Percentiles rank a stretch among this genome's conserved stretches.
Evolutionary conservation across 2,329 filamentous ascomycete species (phyloP).

Genomic region (Aspergillus calidoustus): DNA sequence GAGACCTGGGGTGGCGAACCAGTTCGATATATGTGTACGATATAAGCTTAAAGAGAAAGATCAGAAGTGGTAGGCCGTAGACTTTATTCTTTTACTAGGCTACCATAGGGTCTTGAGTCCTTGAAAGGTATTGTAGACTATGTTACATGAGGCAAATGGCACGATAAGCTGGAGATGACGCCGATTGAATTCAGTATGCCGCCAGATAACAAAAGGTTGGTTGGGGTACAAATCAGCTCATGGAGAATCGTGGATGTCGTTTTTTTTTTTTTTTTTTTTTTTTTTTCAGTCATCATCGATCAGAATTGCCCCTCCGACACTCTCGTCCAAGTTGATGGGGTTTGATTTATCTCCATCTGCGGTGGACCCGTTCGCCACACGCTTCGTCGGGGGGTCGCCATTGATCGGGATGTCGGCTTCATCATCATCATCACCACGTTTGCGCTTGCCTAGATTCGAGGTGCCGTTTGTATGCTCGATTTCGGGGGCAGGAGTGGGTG

Average conservation of each 20-base stretch:
- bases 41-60: not conserved
- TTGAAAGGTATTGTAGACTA: slow-evolving; percentile 17
- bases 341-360: slow-evolving; percentile 48
- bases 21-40: not conserved
- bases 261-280: not conserved
- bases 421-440: slow-evolving; percentile 51
- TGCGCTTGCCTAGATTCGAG: slow-evolving; percentile 42
- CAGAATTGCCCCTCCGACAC: slow-evolving; percentile 65
- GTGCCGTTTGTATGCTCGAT: slow-evolving; percentile 35
- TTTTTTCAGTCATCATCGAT: slow-evolving; percentile 54
- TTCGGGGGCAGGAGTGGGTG: slow-evolving; percentile 33
- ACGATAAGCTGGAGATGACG: slow-evolving; percentile 8
- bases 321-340: slow-evolving; percentile 54
- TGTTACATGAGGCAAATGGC: slow-evolving; percentile 23
- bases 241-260: not conserved
- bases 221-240: not conserved
- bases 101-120: slow-evolving; percentile 8
- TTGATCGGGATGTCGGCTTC: slow-evolving; percentile 41
- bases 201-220: not conserved
- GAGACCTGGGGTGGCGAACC: not conserved
- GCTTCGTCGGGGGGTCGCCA: slow-evolving; percentile 48
- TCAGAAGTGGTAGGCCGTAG: not conserved
- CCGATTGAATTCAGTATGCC: not conserved
- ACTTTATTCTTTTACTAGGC: slow-evolving; percentile 17
- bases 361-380: slow-evolving; percentile 38